These are phyloP conservation scores for Prosopis cineraria DNA, from an alignment of 306 rosid genomes.

Conservation along the genomic window DNA sequence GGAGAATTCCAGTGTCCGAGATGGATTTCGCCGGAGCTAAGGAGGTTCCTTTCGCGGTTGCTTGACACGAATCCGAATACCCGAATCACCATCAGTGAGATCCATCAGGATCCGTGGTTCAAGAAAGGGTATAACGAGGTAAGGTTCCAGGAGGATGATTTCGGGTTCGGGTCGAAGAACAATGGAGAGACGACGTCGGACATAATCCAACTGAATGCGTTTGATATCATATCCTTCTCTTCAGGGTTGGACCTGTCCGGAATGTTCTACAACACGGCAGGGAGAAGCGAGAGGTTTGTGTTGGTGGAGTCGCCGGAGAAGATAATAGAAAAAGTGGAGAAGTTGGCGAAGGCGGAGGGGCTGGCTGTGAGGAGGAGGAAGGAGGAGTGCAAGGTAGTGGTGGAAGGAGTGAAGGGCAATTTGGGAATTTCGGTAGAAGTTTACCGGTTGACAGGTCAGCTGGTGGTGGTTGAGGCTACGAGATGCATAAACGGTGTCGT, in stretches of 20 bases:
- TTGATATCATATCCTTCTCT: conserved; percentile 67
- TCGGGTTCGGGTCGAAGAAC: background rate
- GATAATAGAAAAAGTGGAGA: conserved; percentile 42
- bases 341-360: conserved; percentile 44
- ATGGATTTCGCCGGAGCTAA: conserved; percentile 65
- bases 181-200: background rate
- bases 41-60: conserved; percentile 50
- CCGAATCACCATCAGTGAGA: conserved; percentile 64
- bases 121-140: conserved; percentile 50
- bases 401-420: conserved; percentile 47
- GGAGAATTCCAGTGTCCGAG: conserved; percentile 73
- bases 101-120: conserved; percentile 65
- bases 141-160: conserved; percentile 41
- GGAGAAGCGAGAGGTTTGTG: conserved; percentile 46
- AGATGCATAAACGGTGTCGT: conserved; percentile 40
- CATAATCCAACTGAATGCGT: conserved; percentile 58
- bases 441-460: conserved; percentile 45
- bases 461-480: conserved; percentile 65
- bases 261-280: conserved; percentile 40
- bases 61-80: conserved; percentile 62
- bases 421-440: conserved; percentile 42
- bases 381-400: conserved; percentile 48
- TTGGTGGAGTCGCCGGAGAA: conserved; percentile 41
- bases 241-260: conserved; percentile 64
- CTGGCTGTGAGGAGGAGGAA: conserved; percentile 50